Conservation (phyloP, 2,329 filamentous ascomycete genomes). For the Talaromyces sp. region DNA sequence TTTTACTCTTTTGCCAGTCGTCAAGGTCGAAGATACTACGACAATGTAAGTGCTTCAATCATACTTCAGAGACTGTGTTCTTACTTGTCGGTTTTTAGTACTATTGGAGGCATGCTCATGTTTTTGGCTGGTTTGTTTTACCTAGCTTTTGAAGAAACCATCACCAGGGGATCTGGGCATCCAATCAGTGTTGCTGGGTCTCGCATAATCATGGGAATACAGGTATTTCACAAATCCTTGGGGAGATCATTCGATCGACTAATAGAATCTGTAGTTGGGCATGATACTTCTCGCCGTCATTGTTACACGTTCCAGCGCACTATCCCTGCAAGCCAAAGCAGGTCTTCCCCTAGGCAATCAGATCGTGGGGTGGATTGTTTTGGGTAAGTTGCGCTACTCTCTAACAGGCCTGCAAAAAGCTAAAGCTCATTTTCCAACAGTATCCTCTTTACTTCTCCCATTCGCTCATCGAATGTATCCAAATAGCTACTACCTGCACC, state of each 20-base stretch:
- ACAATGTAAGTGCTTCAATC: constrained; percentile 56
- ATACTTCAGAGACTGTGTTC: background rate
- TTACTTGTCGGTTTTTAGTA: constrained; percentile 44
- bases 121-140: constrained; percentile 69
- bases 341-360: constrained; percentile 86
- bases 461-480: constrained; percentile 74
- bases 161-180: constrained; percentile 41
- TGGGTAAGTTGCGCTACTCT: constrained; percentile 50
- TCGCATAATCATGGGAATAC: constrained; percentile 43
- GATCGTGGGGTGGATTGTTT: constrained; percentile 73
- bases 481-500: constrained; percentile 83
- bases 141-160: constrained; percentile 68
- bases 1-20: constrained; percentile 83
- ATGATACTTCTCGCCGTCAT: constrained; percentile 74
- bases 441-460: constrained; percentile 70
- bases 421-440: constrained; percentile 37
- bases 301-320: constrained; percentile 79
- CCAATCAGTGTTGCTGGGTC: constrained; percentile 29
- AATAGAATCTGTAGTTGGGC: constrained; percentile 52
- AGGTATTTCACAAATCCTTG: constrained; percentile 26
- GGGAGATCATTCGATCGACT: background rate
- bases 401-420: background rate
- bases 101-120: constrained; percentile 74
- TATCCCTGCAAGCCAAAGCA: constrained; percentile 75
- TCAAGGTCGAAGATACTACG: constrained; percentile 72